A percentile compares a stretch with the other conserved stretches of the same genome.
Evolutionary conservation across 208 protist genomes (phyloP).

Genomic region (Balamuthia mandrillaris): DNA sequence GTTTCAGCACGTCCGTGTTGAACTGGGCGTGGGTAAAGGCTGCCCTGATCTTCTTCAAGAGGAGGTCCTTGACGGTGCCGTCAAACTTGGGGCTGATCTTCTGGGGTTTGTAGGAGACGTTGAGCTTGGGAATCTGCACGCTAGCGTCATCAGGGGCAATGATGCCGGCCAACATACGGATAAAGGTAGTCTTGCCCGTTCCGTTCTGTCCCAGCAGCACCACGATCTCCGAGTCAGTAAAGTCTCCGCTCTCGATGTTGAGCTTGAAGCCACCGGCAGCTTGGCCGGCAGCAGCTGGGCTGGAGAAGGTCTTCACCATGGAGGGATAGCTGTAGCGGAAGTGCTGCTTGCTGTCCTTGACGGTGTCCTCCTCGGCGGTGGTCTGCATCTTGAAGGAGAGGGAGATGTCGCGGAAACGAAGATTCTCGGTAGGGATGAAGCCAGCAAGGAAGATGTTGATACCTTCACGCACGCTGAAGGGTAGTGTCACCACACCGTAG

Average conservation of each 20-base stretch:
- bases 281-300: neutral
- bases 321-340: constrained; percentile 89
- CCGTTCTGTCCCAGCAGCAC: constrained; percentile 99
- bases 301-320: constrained; percentile 92
- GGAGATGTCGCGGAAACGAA: constrained; percentile 96
- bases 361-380: constrained; percentile 73
- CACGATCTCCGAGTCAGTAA: constrained; percentile 98
- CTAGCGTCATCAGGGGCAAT: constrained; percentile 54
- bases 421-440: constrained; percentile 99
- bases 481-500: constrained; percentile 99
- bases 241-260: constrained; percentile 87
- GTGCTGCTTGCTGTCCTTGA: constrained; percentile 49
- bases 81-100: constrained; percentile 98
- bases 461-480: constrained; percentile 98
- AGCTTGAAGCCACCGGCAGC: constrained; percentile 84
- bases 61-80: constrained; percentile 89
- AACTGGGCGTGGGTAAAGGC: constrained; percentile 96
- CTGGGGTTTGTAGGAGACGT: constrained; percentile 99
- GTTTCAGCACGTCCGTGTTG: constrained; percentile 96
- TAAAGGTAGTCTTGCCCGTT: constrained; percentile 89
- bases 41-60: constrained; percentile 93
- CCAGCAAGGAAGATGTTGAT: constrained; percentile 99
- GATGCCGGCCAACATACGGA: constrained; percentile 37
- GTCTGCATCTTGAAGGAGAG: constrained; percentile 90
- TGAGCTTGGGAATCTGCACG: constrained; percentile 87